Base-by-base conservation (phyloP, 305 asterid species). In the Solanum hybrid region DNA sequence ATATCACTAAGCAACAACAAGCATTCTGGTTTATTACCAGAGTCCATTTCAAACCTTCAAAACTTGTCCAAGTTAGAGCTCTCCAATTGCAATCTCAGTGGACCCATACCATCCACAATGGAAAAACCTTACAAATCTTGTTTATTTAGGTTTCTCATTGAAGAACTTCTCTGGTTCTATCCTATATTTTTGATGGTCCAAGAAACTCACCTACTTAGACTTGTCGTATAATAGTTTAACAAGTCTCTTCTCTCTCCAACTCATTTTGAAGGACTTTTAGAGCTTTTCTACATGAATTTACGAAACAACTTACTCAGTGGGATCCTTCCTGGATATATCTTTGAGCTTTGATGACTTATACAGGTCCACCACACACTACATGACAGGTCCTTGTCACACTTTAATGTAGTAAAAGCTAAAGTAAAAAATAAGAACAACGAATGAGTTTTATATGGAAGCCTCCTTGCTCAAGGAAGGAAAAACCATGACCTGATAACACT, bases 21-120 rank as follows among this genome's bases (percentile, higher is more conserved):
- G 1, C 90, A 93, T 80, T 93, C 95, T 13, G 96, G 96, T 13
- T 89, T 67, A 18, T 64, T 95, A 24, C 89, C 97, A 2, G 89
- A 92, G 42, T 93, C 96, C 78, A 87, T 96, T 64, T 92, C 94
- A 51, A 91, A 86, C 42, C 94, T 96, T 13, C 88, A 24, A 86
- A 91, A 91, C 94, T 22, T 95, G 91, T 83, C 93, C 28, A 83
- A 28, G 74, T 9, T 95, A 87, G 93, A 92, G 31, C 91, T 95
- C 61, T 69, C 93, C 78, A 69, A 37, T n/a, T 92, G 96, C 91
- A 57, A 73, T 26, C 94, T 92, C 39, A 91, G 93, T 0, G 96
- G 97, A 33, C 81, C 89, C 11, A 92, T 95, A 37, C 97, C 98
- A 4, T 83, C 90, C 37, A 90, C 98, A 31, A 88, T 95, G 37